These are phyloP conservation scores for Botrytis medusae DNA, from an alignment of 2,329 filamentous ascomycete genomes.

Conservation along the genomic window DNA sequence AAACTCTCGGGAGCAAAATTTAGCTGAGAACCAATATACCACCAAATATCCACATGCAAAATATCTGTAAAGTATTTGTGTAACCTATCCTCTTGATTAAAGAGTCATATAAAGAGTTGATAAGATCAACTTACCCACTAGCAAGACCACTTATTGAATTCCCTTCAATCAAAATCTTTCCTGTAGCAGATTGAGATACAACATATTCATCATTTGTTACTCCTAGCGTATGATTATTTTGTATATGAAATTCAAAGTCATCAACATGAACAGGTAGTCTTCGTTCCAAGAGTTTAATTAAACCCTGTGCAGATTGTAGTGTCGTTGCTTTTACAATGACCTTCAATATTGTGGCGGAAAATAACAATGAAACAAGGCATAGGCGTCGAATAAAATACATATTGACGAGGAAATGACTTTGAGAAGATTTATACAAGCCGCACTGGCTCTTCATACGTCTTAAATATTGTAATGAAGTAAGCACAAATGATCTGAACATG, in stretches of 20 bases:
- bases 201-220: constrained; percentile 28
- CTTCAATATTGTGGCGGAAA: not conserved
- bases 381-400: not conserved
- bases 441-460: not conserved
- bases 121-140: not conserved
- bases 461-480: not conserved
- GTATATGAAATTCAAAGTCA: constrained; percentile 28
- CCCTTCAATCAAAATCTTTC: constrained; percentile 28
- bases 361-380: not conserved
- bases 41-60: constrained; percentile 48
- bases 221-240: constrained; percentile 7
- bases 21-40: constrained; percentile 47
- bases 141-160: constrained; percentile 7
- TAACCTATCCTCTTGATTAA: not conserved
- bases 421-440: not conserved
- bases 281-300: constrained; percentile 27
- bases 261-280: constrained; percentile 30
- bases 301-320: constrained; percentile 27
- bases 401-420: not conserved
- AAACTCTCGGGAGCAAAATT: constrained; percentile 40
- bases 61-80: constrained; percentile 46
- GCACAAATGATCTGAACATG: not conserved
- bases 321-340: too few relatives aligned
- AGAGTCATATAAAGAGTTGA: not conserved
- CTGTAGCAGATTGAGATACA: constrained; percentile 28